Conservation (phyloP, 1,284 basidiomycete genomes). For the Anthracocystis setariae region DNA sequence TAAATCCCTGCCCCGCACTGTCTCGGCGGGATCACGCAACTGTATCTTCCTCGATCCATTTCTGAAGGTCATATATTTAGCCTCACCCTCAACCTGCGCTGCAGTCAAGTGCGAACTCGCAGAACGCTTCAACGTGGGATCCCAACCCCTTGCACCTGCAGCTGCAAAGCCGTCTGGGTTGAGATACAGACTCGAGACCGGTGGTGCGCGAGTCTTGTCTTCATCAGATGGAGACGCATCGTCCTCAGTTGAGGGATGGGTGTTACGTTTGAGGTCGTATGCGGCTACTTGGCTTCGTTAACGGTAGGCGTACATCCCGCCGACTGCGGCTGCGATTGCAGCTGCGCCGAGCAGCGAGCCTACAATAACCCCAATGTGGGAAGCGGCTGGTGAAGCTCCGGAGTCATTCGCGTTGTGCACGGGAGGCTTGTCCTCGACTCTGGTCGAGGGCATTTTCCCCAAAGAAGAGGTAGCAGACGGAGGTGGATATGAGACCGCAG, state of each 20-base stretch:
- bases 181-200: conserved; percentile 47
- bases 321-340: conserved; percentile 59
- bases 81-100: conserved; percentile 2
- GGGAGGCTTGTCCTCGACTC: not conserved
- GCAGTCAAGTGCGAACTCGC: conserved; percentile 10
- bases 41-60: conserved; percentile 3
- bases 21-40: not conserved
- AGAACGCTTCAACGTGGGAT: conserved; percentile 21
- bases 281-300: conserved; percentile 55
- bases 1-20: conserved; percentile 4
- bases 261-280: conserved; percentile 20
- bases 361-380: conserved; percentile 52
- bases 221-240: conserved; percentile 17
- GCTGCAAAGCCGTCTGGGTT: conserved; percentile 13
- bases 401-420: no score
- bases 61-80: conserved; percentile 21
- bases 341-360: conserved; percentile 62
- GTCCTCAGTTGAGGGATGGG: not conserved
- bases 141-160: conserved; percentile 17
- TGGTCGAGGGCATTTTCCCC: not conserved
- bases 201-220: conserved; percentile 30
- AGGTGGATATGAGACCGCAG: not conserved
- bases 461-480: conserved; percentile 26
- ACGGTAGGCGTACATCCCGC: conserved; percentile 62
- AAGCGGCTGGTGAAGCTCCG: conserved; percentile 1